Evolutionary conservation across 768 basidiomycete genomes (phyloP), one percentile per base, ranked within the genome.

Genomic region (Tricholomella constricta): DNA sequence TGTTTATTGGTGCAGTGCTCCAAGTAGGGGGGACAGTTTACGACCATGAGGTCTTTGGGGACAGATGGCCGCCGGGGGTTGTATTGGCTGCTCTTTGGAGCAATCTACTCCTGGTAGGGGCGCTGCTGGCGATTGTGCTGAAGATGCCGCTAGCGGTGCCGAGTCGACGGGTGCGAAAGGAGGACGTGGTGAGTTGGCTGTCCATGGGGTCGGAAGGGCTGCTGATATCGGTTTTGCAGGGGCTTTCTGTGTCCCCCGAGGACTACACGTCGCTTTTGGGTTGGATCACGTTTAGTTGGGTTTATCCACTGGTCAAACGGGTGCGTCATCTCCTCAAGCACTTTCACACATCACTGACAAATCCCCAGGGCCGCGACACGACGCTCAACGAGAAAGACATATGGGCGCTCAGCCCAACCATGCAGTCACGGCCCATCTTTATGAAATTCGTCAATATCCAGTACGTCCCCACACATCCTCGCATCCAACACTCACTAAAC

Each of bases 241-340:
- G 83, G 6, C 62, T 63, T 15, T 69, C 76, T 3, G 68, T 85
- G n/a, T 79, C 83, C 2, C 87, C 84, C 0, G 91, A 93, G 63
- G 90, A 92, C 59, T 91, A 91, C 62, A 84, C 85, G 0, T 72
- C 83, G 1, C 74, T 93, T 12, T 82, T 80, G 72, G 78, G 80
- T 35, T 91, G 90, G 90, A 69, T 82, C 0, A 82, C 86, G 1
- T 91, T 90, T 59, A 70, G 62, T 31, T 92, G 90, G 88, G 74
- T 91, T 26, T 77, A 81, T 40, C 88, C 87, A 2, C 75, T 90
- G 4, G 73, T 91, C 37, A 67, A 70, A 61, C 76, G 74, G 2
- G 77, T 81, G 55, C 22, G 72, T 63, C 44, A 1, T 27, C 20
- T 22, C 12, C 9, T 36, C 1, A 4, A 52, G 12, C 14, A 41